Evolutionary conservation across 768 basidiomycete species (phyloP).

Genomic region (Phaeotremella fagi): DNA sequence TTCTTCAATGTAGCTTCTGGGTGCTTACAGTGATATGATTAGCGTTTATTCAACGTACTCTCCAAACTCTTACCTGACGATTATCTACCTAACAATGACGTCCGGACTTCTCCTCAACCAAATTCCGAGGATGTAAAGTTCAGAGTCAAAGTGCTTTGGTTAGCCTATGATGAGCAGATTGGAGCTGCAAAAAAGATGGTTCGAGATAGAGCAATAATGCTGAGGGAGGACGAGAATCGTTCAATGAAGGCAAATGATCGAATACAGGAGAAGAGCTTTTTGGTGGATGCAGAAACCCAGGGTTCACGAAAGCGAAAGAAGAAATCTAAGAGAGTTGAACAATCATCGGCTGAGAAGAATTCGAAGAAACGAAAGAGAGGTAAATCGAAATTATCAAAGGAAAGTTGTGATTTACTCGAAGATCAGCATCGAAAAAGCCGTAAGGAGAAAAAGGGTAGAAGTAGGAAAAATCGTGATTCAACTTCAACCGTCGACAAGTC

Average conservation of each 20-base stretch:
- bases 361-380: neutral
- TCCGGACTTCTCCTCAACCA: neutral
- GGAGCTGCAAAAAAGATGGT: neutral
- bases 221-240: neutral
- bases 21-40: too few species aligned
- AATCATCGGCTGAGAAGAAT: neutral
- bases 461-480: too few species aligned
- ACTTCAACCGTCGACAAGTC: too few species aligned
- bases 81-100: too few species aligned
- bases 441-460: too few species aligned
- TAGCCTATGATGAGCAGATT: neutral
- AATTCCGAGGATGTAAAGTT: neutral
- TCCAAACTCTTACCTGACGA: neutral
- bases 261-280: neutral
- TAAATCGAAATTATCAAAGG: too few species aligned
- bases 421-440: too few species aligned
- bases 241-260: neutral
- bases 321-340: neutral
- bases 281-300: too few species aligned
- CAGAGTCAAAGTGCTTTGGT: neutral
- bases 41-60: too few species aligned
- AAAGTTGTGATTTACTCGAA: too few species aligned
- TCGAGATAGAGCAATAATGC: neutral
- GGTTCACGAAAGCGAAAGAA: neutral
- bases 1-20: too few species aligned